These are phyloP conservation scores for Brassica napus DNA, from an alignment of 345 rosid species.

Conservation along the genomic window Da-Ae NC_063436.1:2745501-2746000, in stretches of 20 bases:
- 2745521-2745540: conserved; percentile 67
- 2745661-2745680: conserved; percentile 98
- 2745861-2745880: neutral
- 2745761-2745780: no score
- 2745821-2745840: no score
- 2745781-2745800: no score
- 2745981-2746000: conserved; percentile 94
- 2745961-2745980: conserved; percentile 95
- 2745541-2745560: conserved; percentile 94
- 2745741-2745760: no score
- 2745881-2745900: neutral
- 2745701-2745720: conserved; percentile 96
- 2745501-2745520: conserved; percentile 66
- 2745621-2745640: no score
- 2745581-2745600: conserved; percentile 43
- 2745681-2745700: conserved; percentile 96
- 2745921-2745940: conserved; percentile 57
- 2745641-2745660: neutral
- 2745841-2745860: neutral
- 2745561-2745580: conserved; percentile 97
- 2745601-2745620: neutral
- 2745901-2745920: neutral
- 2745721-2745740: conserved; percentile 50
- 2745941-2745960: conserved; percentile 97
- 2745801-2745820: no score